Evolutionary conservation across 352 stramenopile genomes (phyloP).

Genomic region (Phytophthora quininea): DNA sequence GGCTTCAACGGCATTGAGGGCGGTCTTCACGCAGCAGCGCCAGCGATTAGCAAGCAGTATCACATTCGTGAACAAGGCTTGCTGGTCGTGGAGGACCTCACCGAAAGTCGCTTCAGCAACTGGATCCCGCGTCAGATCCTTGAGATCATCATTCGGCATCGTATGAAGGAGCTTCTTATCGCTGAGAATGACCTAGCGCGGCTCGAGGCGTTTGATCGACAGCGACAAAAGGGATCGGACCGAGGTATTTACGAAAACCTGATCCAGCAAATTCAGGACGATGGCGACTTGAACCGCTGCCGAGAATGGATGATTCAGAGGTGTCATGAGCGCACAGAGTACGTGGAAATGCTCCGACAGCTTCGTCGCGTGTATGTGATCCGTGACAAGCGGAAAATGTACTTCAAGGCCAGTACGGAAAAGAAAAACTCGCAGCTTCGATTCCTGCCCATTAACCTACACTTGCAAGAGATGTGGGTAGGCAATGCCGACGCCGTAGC

Average conservation of each 20-base stretch:
- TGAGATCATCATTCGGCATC: slow-evolving; percentile 79
- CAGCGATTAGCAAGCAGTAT: slow-evolving; percentile 86
- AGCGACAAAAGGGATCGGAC: slow-evolving; percentile 80
- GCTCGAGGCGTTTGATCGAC: slow-evolving; percentile 76
- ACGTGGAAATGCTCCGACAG: slow-evolving; percentile 67
- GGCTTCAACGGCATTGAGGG: slow-evolving; percentile 59
- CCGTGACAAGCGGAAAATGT: slow-evolving; percentile 77
- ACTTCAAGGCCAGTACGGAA: slow-evolving; percentile 87
- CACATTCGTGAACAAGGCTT: slow-evolving; percentile 85
- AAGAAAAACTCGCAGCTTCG: slow-evolving; percentile 84
- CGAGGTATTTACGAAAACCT: slow-evolving; percentile 89
- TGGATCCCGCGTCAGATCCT: slow-evolving; percentile 83
- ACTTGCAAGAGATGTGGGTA: slow-evolving; percentile 89
- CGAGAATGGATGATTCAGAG: slow-evolving; percentile 87
- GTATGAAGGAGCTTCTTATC: slow-evolving; percentile 76
- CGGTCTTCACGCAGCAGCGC: slow-evolving; percentile 49
- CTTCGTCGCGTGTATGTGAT: slow-evolving; percentile 70
- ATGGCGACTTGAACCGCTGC: slow-evolving; percentile 82
- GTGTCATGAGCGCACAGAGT: slow-evolving; percentile 69
- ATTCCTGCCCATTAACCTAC: slow-evolving; percentile 87
- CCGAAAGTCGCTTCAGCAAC: slow-evolving; percentile 85
- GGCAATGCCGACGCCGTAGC: slow-evolving; percentile 52
- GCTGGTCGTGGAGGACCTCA: slow-evolving; percentile 84
- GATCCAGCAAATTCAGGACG: slow-evolving; percentile 89
- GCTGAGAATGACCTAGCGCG: slow-evolving; percentile 78